phyloP scores from a whole-genome alignment of 2,329 filamentous ascomycete species.

The Fusarium austroafricanum region DNA sequence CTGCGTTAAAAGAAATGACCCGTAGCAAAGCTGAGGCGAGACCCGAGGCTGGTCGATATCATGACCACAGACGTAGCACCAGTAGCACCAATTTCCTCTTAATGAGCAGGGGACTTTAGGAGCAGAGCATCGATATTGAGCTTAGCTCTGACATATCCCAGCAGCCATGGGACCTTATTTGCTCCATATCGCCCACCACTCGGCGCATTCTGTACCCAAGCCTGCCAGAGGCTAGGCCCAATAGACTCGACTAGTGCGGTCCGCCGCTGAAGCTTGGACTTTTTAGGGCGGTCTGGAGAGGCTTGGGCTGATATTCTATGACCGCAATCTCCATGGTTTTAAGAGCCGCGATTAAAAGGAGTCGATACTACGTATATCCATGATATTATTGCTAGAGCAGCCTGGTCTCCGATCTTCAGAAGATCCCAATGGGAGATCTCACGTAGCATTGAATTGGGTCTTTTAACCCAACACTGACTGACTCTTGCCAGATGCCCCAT shows the following conservation, averaged over 20 bases:
- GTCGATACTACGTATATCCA: conserved; percentile 9
- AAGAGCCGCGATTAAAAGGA: conserved; percentile 33
- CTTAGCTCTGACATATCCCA: conserved; percentile 36
- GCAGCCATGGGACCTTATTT: conserved; percentile 28
- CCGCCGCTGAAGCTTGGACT: conserved; percentile 35
- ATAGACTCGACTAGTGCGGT: conserved; percentile 28
- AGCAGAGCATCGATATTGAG: conserved; percentile 38
- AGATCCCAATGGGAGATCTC: conserved; percentile 30
- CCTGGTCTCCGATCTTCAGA: conserved; percentile 21
- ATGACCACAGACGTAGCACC: conserved; percentile 36
- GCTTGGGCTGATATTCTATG: conserved; percentile 15
- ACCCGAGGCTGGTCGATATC: conserved; percentile 46
- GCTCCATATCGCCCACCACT: conserved; percentile 42
- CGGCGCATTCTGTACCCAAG: conserved; percentile 33
- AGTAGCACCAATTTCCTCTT: conserved; percentile 28
- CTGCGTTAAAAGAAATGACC: conserved; percentile 43
- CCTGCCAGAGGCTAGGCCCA: conserved; percentile 16
- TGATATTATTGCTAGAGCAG: conserved; percentile 16
- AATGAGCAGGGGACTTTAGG: conserved; percentile 30
- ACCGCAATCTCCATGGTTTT: conserved; percentile 36
- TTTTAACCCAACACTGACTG: background rate
- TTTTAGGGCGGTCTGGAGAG: conserved; percentile 24
- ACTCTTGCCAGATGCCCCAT: conserved; percentile 13
- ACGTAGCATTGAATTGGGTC: background rate
- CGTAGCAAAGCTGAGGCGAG: conserved; percentile 34